Evolutionary conservation across 1,284 basidiomycete species (phyloP), one percentile per base, ranked within the genome.

Genomic region (Malassezia slooffiae): DNA sequence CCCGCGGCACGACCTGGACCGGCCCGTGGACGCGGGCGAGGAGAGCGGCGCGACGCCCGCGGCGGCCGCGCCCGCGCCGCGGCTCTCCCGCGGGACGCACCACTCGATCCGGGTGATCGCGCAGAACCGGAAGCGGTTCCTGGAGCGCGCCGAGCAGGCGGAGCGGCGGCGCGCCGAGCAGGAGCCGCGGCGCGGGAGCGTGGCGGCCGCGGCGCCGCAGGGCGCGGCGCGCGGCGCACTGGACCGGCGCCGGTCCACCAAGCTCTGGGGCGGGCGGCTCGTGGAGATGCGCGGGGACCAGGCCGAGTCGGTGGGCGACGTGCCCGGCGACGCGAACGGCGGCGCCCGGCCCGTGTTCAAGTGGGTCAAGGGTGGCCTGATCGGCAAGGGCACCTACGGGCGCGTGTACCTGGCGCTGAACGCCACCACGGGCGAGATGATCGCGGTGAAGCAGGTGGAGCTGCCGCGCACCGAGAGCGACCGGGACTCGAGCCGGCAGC

Each of bases 391-490:
- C 19, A 93, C 89, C 4, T 99, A 90, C 63, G 91, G 91, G 6
- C 80, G 85, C 38, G 93, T 97, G 22, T 97, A 95, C 65, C 79
- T 96, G 37, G 93, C 88, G 15, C 75, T 97, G 52, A 97, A 97
- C 70, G 87, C 85, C n/a, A 91, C 87, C 1, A 95, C 90, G 0
- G 91, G 91, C 44, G 91, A 97, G 71, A 91, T 96, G 85, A 90
- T 97, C 59, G 93, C 93, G 6, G 93, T 99, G 57, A 99, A 99
- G 72, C 93, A 99, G 72, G 93, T 99, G 37, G 91, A 96, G 71
- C 77, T 91, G 46, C 90, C 91, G 1, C 80, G 80, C 38, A 91
- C 88, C 1, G 80, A 81, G 11, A 84, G 82, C 58, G 91, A 97
- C 72, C 83, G 82, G 66, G 82, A 81, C 58, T 89, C 96, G 66